Evolutionary conservation across 805 yeast species (phyloP).

Genomic region (Cyberlindnera samutprakarnensis): DNA sequence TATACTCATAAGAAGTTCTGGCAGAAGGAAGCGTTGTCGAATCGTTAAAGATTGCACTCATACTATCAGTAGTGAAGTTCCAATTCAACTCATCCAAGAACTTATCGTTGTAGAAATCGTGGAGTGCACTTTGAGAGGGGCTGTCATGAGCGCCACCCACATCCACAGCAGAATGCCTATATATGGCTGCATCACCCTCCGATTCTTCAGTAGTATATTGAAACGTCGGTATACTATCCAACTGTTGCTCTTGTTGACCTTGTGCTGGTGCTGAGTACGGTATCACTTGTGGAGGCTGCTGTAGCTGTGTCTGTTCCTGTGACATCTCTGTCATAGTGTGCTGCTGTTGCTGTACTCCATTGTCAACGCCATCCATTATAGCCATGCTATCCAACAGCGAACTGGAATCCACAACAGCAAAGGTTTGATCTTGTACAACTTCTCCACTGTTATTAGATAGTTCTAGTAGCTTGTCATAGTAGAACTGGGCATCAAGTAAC

Average conservation of each 20-base stretch:
- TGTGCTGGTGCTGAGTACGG: not conserved
- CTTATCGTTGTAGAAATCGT: constrained; percentile 10
- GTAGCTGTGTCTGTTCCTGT: not conserved
- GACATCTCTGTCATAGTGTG: not conserved
- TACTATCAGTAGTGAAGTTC: constrained; percentile 7
- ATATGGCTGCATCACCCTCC: no score
- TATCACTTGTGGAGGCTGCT: not conserved
- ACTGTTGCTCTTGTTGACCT: not conserved
- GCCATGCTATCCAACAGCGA: no score
- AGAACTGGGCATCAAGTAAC: not conserved
- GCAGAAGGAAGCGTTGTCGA: constrained; percentile 19
- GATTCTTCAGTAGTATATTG: no score
- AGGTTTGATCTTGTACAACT: no score
- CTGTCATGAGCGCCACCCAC: constrained; percentile 6
- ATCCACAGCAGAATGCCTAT: constrained; percentile 5
- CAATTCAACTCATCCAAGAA: constrained; percentile 11
- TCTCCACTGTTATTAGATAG: not conserved
- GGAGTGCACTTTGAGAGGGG: constrained; percentile 8
- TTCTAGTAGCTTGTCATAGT: not conserved
- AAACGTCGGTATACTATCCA: no score
- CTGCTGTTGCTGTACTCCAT: not conserved
- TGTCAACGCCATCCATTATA: not conserved
- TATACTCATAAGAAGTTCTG: constrained; percentile 26
- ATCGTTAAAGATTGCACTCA: constrained; percentile 14
- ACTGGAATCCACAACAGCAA: no score